Conservation (phyloP, 75 land plant species). For the Cupressus sempervirens region DNA sequence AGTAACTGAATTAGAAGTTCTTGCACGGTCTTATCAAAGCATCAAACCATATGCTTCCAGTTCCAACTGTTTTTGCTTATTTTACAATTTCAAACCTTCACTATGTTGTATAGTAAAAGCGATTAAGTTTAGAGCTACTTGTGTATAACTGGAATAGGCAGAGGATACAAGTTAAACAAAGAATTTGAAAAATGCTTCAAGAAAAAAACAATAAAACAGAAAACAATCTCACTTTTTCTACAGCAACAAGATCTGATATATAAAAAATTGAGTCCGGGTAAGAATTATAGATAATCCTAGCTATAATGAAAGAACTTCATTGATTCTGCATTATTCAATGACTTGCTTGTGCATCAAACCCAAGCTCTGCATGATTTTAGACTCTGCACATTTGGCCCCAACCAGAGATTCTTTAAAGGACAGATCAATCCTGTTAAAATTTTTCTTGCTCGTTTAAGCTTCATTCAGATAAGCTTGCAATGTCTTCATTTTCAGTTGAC, state of each 20-base stretch:
- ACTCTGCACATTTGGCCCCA: neutral
- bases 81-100: neutral
- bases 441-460: neutral
- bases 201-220: neutral
- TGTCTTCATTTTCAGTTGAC: neutral
- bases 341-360: neutral
- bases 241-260: neutral
- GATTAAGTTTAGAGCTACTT: neutral
- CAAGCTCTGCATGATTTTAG: neutral
- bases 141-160: neutral
- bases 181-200: neutral
- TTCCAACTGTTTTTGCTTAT: neutral
- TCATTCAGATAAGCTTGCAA: neutral
- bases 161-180: neutral
- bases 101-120: neutral
- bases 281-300: neutral
- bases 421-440: neutral
- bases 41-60: neutral
- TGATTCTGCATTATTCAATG: neutral
- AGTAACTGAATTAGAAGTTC: neutral
- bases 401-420: constrained; percentile 2
- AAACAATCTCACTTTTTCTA: neutral
- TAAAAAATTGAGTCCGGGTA: neutral
- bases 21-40: neutral
- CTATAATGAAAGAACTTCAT: neutral